These are phyloP conservation scores for Arthrobotrys entomopaga DNA, from an alignment of 2,329 filamentous ascomycete genomes.

Conservation along the genomic window DNA sequence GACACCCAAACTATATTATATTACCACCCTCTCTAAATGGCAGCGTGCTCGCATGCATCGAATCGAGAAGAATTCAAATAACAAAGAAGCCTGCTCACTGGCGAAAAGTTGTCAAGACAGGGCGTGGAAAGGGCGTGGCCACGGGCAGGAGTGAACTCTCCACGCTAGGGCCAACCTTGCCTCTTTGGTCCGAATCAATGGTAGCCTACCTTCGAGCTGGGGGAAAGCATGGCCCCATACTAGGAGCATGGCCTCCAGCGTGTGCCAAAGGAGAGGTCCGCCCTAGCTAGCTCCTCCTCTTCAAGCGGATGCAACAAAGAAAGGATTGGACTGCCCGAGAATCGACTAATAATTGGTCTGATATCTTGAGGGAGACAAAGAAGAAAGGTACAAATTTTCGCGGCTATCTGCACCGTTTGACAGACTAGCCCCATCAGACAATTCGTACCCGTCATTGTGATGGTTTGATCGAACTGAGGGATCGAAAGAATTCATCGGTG, in stretches of 20 bases:
- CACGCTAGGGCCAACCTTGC: conserved; percentile 46
- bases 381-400: conserved; percentile 29
- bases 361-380: conserved; percentile 2
- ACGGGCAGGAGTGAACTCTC: conserved; percentile 27
- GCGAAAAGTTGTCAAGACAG: conserved; percentile 15
- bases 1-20: no score
- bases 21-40: conserved; percentile 6
- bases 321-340: not conserved
- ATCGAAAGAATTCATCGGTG: conserved; percentile 53
- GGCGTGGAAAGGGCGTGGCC: conserved; percentile 25
- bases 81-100: conserved; percentile 7
- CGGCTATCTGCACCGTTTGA: conserved; percentile 54
- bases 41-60: conserved; percentile 25
- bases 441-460: conserved; percentile 45
- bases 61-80: conserved; percentile 18
- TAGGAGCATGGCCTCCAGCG: conserved; percentile 27
- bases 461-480: conserved; percentile 44
- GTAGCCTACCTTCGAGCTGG: conserved; percentile 36
- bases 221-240: no score
- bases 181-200: conserved; percentile 46
- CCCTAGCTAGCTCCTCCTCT: conserved; percentile 11
- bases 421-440: conserved; percentile 32
- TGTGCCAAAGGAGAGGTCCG: conserved; percentile 31
- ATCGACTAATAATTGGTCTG: no score
- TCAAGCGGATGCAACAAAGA: not conserved